Evolutionary conservation across 805 yeast species (phyloP), one percentile per base, ranked within the genome.

Genomic region (Yarrowia yakushimensis): DNA sequence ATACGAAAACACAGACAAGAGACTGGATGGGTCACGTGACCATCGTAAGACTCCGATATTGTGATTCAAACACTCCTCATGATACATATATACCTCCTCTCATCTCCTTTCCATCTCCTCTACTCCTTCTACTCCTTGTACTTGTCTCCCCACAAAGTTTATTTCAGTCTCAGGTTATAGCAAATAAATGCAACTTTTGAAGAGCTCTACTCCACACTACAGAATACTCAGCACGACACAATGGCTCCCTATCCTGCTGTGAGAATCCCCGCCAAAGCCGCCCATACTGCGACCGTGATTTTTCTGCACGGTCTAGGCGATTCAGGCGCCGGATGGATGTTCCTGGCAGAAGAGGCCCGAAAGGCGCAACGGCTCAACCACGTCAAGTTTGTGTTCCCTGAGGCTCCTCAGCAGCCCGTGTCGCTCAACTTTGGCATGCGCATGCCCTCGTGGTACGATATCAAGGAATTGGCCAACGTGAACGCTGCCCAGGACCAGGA

Each of bases 231-330:
- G 13, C 6, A 34, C 25, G 10, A 22, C 20, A 50, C 12, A n/a
- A 50, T 50, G 57, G 42, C 57, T 10, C 57, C 61, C 22, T 55
- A 55, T 20, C 61, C 62, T 4, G 62, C 62, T 6, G 62, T 59
- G 25, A 30, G 62, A 42, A 69, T 78, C 15, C 73, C 80, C 9
- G 78, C 82, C 4, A 74, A 73, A 18, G 65, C 65, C 9, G 74
- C 76, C 0, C 81, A 85, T 6, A 77, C 84, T 1, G 86, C 89
- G 0, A 84, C 91, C 0, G 76, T 91, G 33, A 87, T 92, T 22
- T 80, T 92, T 64, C 71, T 90, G 62, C 98, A 94, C 72, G 98
- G 99, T 0, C 78, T 93, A 17, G 99, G 99, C 10, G 98, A 93
- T 72, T 73, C 90, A 0, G 97, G 97, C 4, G 78, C 80, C 17